Evolutionary conservation across 2,329 filamentous ascomycete species (phyloP).

Genomic region (Proliferodiscus dingleyae): DNA sequence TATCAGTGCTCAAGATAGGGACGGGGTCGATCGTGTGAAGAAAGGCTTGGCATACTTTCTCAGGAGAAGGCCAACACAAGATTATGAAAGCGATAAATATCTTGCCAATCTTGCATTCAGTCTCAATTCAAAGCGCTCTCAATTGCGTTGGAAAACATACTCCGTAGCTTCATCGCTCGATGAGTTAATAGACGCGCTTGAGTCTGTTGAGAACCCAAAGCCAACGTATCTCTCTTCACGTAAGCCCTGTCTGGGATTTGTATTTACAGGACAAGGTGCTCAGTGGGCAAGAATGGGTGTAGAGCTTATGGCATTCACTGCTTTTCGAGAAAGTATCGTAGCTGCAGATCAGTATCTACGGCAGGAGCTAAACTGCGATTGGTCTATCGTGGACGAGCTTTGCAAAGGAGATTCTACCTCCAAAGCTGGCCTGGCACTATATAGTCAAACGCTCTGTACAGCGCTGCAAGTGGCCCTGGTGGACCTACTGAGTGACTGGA

Average conservation of each 20-base stretch:
- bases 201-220: no score
- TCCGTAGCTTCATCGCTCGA: no score
- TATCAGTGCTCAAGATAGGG: no score
- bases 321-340: neutral
- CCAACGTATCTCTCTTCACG: neutral
- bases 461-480: neutral
- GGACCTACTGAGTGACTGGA: neutral
- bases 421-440: no score
- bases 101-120: slow-evolving; percentile 8
- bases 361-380: neutral
- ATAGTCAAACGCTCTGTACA: neutral
- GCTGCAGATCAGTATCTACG: neutral
- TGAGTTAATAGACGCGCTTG: no score
- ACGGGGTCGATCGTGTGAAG: no score
- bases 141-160: neutral
- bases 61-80: no score
- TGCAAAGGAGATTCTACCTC: no score
- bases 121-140: neutral
- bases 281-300: slow-evolving; percentile 18
- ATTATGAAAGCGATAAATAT: no score
- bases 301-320: slow-evolving; percentile 12
- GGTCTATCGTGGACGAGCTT: neutral
- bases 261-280: slow-evolving; percentile 15
- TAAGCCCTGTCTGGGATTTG: slow-evolving; percentile 2
- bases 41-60: no score